Evolutionary conservation across 306 rosid genomes (phyloP), one percentile per base, ranked within the genome.

Genomic region (Inga leiocalycina): DNA sequence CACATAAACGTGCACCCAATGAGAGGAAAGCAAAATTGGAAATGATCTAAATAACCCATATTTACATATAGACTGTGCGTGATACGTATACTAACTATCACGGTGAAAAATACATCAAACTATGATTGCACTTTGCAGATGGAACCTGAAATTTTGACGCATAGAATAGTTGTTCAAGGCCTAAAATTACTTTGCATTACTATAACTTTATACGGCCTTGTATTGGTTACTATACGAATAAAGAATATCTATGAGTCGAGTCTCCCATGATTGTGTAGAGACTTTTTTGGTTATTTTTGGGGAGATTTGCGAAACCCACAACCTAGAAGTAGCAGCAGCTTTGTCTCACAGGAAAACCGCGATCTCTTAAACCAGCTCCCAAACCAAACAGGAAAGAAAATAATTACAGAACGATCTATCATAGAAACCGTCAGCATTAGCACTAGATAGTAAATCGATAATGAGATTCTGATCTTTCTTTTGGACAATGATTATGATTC

Each of bases 301-400:
- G n/a, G 71, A 71, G 59, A 71, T 7, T 70, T 64, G 24, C 17
- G 20, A 54, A 41, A 49, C 17, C 56, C 57, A 45, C 27, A 32
- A 61, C 43, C 83, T 41, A 70, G 45, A 30, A 73, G 45, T 20
- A 19, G 52, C 44, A 43, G 66, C 57, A 41, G 20, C 56, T 4
- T 74, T 77, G 76, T 80, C 79, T 79, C 76, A 44, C 22, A 66
- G 22, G 66, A 79, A 78, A 85, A 19, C 5, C 48, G 56, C n/a
- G 86, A 86, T 82, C 83, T 46, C 62, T 39, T 75, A 16, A 81
- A 61, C 62, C 78, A 48, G 30, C 27, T 57, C 75, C n/a, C 27
- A 59, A 69, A 56, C 74, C 8, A 24, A 54, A 59, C 12, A 20
- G 10, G 13, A 43, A 41, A 74, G 32, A 66, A 65, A 74, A 14